Percentiles rank a stretch among this genome's conserved stretches.
Evolutionary conservation across 768 basidiomycete species (phyloP).

Genomic region (Zangia roseola): DNA sequence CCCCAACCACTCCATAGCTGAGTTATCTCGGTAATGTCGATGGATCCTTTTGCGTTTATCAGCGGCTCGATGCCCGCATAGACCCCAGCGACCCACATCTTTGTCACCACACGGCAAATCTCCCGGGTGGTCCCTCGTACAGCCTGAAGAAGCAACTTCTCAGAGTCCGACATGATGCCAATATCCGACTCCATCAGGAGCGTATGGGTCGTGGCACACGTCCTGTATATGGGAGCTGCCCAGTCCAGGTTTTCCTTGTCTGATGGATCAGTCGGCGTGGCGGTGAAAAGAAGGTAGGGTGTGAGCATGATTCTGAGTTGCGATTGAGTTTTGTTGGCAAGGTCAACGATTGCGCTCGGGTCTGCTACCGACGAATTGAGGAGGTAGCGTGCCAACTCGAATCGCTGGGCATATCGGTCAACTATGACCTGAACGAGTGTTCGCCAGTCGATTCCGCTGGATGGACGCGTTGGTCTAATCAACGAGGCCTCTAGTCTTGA

Average conservation of each 20-base stretch:
- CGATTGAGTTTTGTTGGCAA: constrained; percentile 10
- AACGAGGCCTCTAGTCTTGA: constrained; percentile 6
- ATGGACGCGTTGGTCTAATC: constrained; percentile 11
- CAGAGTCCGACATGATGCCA: constrained; percentile 26
- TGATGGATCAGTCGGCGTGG: constrained; percentile 2
- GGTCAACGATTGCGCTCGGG: constrained; percentile 1
- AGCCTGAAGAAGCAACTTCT: constrained; percentile 25
- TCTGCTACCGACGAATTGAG: constrained; percentile 12
- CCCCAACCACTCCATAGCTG: constrained; percentile 33
- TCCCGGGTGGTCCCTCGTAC: constrained; percentile 39
- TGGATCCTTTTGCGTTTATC: neutral
- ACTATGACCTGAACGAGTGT: constrained; percentile 29
- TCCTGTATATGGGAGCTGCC: constrained; percentile 30
- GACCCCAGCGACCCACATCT: constrained; percentile 46
- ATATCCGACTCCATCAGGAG: neutral
- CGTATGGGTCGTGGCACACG: constrained; percentile 32
- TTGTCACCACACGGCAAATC: constrained; percentile 45
- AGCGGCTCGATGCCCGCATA: constrained; percentile 15
- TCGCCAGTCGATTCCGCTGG: constrained; percentile 36
- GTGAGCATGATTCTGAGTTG: constrained; percentile 30
- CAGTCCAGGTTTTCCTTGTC: constrained; percentile 16
- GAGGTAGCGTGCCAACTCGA: constrained; percentile 28
- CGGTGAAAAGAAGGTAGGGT: constrained; percentile 27
- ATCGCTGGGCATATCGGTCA: constrained; percentile 31
- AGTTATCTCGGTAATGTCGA: neutral